phyloP scores from a whole-genome alignment of 768 basidiomycete genomes.

The Mycena crocata region DNA sequence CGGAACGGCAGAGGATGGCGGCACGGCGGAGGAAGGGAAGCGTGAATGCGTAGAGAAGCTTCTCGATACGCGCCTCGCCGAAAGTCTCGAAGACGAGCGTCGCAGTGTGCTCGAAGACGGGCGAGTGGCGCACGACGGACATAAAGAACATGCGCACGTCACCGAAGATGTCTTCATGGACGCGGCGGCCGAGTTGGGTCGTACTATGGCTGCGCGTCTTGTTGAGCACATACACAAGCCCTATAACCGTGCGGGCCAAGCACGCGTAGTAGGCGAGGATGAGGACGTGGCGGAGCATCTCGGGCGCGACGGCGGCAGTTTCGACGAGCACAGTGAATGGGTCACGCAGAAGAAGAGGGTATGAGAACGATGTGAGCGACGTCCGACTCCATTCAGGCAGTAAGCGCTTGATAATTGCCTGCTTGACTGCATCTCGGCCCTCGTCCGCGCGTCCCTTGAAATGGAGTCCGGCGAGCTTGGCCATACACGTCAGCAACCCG shows the following conservation, averaged over 20 bases:
- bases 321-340: constrained; percentile 93
- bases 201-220: constrained; percentile 70
- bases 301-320: constrained; percentile 89
- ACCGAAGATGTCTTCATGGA: constrained; percentile 82
- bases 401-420: constrained; percentile 89
- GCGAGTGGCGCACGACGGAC: constrained; percentile 90
- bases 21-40: constrained; percentile 92
- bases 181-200: constrained; percentile 55
- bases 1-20: constrained; percentile 84
- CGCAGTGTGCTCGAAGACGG: constrained; percentile 87
- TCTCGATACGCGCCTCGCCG: constrained; percentile 87
- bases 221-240: constrained; percentile 84
- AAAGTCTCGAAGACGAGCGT: constrained; percentile 83
- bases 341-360: constrained; percentile 88
- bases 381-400: constrained; percentile 93
- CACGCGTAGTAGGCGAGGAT: constrained; percentile 91
- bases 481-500: constrained; percentile 77
- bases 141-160: constrained; percentile 91
- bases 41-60: constrained; percentile 87
- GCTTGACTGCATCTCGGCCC: constrained; percentile 80
- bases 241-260: constrained; percentile 87
- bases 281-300: constrained; percentile 90
- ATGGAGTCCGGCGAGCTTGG: constrained; percentile 71
- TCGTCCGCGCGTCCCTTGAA: constrained; percentile 80
- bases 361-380: constrained; percentile 84